Base-by-base conservation (phyloP, 2,329 filamentous ascomycete genomes). In the Teratosphaeria gauchensis region DNA sequence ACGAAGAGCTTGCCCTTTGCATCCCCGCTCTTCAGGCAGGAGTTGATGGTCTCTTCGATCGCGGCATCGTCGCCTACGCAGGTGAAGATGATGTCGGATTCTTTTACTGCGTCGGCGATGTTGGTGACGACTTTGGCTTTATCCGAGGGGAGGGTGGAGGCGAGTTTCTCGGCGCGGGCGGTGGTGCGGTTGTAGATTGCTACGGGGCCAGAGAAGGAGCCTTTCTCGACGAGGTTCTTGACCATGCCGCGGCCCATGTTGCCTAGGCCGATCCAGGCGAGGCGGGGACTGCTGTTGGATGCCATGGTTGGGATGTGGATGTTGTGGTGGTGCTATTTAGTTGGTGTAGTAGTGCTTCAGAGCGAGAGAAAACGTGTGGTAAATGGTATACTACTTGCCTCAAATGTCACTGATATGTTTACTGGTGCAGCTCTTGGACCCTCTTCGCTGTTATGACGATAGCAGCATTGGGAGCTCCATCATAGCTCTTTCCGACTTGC, bases 161-260 rank as follows among this genome's bases (percentile, higher is more conserved):
- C 81, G 54, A 92, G 80, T 28, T 88, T 83, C 38, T 80, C 76
- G 31, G 89, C 79, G 56, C 87, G 83, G 65, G 85, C 77, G 57
- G 76, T 76, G 11, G 89, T 92, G 59, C 90, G 87, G 76, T 96
- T 96, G 78, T 85, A 92, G 61, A 96, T 74, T 58, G 92, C 80
- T 14, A 96, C 76, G 0, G 91, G 88, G 31, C 83, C 80, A 30
- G 84, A 79, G 31, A 92, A 82, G 33, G 82, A 77, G 32, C 84
- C 90, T 71, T 95, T 96, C 68, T 87, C 81, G 9, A 88, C 85
- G 42, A 96, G 78, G 71, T 95, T 96, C 74, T 86, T 88, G 75
- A 80, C 84, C 89, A 95, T 95, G 63, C 87, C 90, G 52, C 64
- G 77, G 88, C 90, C 91, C 84, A 95, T 95, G 72, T 95, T 95